Base-by-base conservation (phyloP, 2,329 filamentous ascomycete genomes). In the Botrytis pseudocinerea region DNA sequence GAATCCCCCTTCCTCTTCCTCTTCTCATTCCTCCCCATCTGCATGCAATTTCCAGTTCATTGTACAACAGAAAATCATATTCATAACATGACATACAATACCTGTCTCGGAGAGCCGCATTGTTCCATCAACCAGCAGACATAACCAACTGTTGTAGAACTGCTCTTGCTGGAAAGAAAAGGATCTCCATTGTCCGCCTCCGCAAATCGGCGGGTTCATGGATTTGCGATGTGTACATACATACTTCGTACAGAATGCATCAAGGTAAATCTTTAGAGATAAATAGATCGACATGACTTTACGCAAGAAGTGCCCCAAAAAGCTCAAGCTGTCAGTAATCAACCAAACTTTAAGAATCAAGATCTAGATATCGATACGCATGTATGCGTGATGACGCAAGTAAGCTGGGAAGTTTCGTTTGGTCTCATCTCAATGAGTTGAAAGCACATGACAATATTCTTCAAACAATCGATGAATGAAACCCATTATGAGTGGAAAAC, bases 371-470 rank as follows among this genome's bases (percentile, higher is more conserved):
- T 57, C 14, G 32, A 57, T 20, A 46, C 40, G 54, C 35, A 46
- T 32, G 48, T 42, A 70, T 70, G 68, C 42, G 57, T 51, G 28
- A 62, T 70, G 68, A 70, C 68, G 68, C 68, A 61, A 48, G 69
- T 44, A 10, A 54, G 44, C 62, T 42, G 48, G 32, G 40, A 28
- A 28, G 60, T 12, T 59, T 71, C 9, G n/a, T 28, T 44, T 16
- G n/a, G 59, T 38, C n/a, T 22, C 68, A 8, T 62, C n/a, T 25
- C 38, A 32, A 4, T 5, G 25, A 57, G 51, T 57, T 28, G 51
- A 57, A 32, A 57, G n/a, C 51, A 57, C n/a, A 57, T 28, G 51
- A 57, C 28, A 8, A 57, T 14, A 8, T 32, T 57, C n/a, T 32
- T 14, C n/a, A 57, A 32, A 57, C n/a, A 18, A 57, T 18, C 4